Base-by-base conservation (phyloP, 1,284 basidiomycete species). In the Malassezia obtusa region DNA sequence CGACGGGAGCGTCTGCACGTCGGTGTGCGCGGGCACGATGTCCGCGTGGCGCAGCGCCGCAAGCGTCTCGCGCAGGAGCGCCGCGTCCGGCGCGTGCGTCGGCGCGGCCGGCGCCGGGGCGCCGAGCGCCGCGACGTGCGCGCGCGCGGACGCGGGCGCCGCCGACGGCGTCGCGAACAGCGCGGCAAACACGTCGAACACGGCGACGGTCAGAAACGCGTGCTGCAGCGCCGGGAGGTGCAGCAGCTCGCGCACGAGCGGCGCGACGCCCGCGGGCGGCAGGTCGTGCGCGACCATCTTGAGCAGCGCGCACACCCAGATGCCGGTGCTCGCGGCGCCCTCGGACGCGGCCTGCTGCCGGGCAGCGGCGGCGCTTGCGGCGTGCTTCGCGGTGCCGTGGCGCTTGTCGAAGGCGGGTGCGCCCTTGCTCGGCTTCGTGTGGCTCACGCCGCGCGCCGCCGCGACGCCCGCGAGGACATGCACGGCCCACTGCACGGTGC, bases 401-500 rank as follows among this genome's bases (percentile, higher is more conserved):
- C 67, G 64, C 41, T 64, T 63, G 54, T 73, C 70, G 49, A 62
- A 73, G 22, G 59, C 59, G 25, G 68, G 10, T 77, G 77, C 71
- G 84, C 84, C 49, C 79, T 43, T 7, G 14, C 44, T 24, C 6
- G 40, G 40, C n/a, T 40, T 32, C 77, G 73, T 82, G 82, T 26
- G 79, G 77, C 38, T 83, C 68, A 47, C 49, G 75, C 25, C 53
- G 36, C 75, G 79, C 32, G 81, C 81, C 7, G 82, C 78, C 62
- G 81, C 80, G 22, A 84, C 81, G 58, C 87, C 82, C 11, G 79
- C 75, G 14, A 98, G 78, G 9, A 82, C 80, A 19, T 78, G 77
- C 57, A 83, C 79, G 41, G 84, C 79, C 86, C 88, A 95, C 57
- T 87, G 84, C 14, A 84, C 82, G 15, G 84, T 86, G 61, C 60